Conservation (phyloP, 2,329 filamentous ascomycete species). For the Malbranchea zuffiana region DNA sequence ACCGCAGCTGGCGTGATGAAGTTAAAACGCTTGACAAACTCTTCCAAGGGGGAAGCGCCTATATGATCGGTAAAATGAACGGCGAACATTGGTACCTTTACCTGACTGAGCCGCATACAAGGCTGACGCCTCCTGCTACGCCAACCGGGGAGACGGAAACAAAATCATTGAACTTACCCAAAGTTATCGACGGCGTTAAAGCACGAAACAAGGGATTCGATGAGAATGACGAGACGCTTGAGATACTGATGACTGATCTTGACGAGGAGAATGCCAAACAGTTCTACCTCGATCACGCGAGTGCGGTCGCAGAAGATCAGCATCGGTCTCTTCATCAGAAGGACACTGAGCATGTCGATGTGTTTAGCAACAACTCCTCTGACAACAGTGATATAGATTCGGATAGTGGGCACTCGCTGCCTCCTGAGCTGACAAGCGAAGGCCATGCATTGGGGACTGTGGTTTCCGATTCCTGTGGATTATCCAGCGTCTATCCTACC, state of each 20-base stretch:
- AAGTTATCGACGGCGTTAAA: slow-evolving; percentile 17
- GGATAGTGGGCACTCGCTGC: slow-evolving; percentile 42
- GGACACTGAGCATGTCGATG: slow-evolving; percentile 50
- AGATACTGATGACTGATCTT: slow-evolving; percentile 58
- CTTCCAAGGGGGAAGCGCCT: slow-evolving; percentile 86
- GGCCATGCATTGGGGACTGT: slow-evolving; percentile 87
- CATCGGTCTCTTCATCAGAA: slow-evolving; percentile 62
- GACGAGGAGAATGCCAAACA: slow-evolving; percentile 56
- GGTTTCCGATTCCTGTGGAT: slow-evolving; percentile 78
- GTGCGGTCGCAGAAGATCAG: slow-evolving; percentile 75
- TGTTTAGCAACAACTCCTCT: slow-evolving; percentile 65
- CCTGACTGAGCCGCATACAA: slow-evolving; percentile 73
- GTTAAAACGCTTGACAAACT: slow-evolving; percentile 85
- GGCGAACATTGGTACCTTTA: slow-evolving; percentile 99
- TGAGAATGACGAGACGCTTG: slow-evolving; percentile 42
- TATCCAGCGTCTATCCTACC: slow-evolving; percentile 78
- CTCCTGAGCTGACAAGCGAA: slow-evolving; percentile 74
- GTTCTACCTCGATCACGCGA: slow-evolving; percentile 69
- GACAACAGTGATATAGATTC: slow-evolving; percentile 50
- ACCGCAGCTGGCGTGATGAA: slow-evolving; percentile 95
- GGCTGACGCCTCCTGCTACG: slow-evolving; percentile 71
- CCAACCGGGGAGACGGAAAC: slow-evolving; percentile 50
- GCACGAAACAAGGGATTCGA: slow-evolving; percentile 22
- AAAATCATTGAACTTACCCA: slow-evolving; percentile 47
- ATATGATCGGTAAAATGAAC: slow-evolving; percentile 99